Evolutionary conservation across 1,284 basidiomycete species (phyloP).

Genomic region (Ganoderma resinaceum): DNA sequence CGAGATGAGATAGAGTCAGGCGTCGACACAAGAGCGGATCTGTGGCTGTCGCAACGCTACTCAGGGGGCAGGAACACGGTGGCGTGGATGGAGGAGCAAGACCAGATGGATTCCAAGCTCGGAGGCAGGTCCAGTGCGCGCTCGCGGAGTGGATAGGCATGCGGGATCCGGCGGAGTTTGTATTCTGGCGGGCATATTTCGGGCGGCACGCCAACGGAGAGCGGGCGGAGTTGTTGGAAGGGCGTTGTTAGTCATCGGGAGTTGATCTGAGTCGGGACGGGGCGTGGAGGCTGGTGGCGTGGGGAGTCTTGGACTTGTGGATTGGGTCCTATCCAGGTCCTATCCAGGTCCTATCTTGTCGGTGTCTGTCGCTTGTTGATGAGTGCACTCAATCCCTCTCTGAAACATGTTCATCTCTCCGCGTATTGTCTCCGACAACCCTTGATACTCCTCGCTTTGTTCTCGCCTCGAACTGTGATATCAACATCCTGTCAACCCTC

Average conservation of each 20-base stretch:
- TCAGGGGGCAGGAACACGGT: background rate
- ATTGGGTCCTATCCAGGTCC: no score
- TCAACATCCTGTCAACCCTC: slow-evolving; percentile 24
- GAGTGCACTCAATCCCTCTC: slow-evolving; percentile 1
- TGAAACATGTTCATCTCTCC: slow-evolving; percentile 22
- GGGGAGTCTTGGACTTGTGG: background rate
- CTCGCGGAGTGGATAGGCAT: slow-evolving; percentile 21
- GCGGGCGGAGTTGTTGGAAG: background rate
- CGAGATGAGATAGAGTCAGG: slow-evolving; percentile 5
- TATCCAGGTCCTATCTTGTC: background rate
- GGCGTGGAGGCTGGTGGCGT: background rate
- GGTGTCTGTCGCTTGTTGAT: background rate
- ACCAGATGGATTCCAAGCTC: background rate
- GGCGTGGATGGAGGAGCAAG: background rate
- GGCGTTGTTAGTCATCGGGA: background rate
- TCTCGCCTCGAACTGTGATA: slow-evolving; percentile 8
- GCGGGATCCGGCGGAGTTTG: slow-evolving; percentile 23
- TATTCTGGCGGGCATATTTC: slow-evolving; percentile 1
- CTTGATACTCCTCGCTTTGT: slow-evolving; percentile 18
- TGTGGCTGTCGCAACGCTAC: background rate
- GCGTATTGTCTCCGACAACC: slow-evolving; percentile 22
- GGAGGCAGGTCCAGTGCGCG: background rate
- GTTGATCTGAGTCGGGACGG: background rate
- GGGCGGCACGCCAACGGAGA: slow-evolving; percentile 19
- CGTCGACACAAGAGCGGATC: background rate